These are phyloP conservation scores for Sporormia fimetaria DNA, from an alignment of 495 filamentous ascomycete genomes.

Conservation along the genomic window DNA sequence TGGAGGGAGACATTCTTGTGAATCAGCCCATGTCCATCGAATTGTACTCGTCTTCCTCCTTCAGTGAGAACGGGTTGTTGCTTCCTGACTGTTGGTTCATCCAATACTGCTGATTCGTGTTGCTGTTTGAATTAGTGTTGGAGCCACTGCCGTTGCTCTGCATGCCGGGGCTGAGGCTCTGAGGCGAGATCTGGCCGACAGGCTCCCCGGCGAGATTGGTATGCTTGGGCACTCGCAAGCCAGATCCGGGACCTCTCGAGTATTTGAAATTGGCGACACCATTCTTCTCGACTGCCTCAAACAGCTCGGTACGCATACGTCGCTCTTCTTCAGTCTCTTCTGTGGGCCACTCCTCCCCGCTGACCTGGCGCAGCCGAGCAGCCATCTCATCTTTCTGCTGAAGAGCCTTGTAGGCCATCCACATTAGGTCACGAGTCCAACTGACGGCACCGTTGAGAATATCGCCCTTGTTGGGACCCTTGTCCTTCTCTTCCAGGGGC, in stretches of 20 bases:
- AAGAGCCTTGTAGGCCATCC: conserved; percentile 76
- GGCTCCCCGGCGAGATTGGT: conserved; percentile 83
- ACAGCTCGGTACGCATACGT: conserved; percentile 85
- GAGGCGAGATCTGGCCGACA: conserved; percentile 44
- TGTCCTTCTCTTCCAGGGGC: conserved; percentile 92
- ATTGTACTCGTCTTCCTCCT: conserved; percentile 29
- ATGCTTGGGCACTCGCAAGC: conserved; percentile 81
- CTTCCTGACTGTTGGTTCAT: conserved; percentile 8
- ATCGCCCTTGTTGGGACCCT: conserved; percentile 96
- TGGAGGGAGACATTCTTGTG: not conserved
- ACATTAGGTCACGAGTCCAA: conserved; percentile 97
- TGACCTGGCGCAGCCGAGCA: conserved; percentile 53
- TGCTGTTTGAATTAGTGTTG: conserved; percentile 13
- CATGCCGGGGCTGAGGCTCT: conserved; percentile 61
- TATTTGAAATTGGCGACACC: conserved; percentile 63
- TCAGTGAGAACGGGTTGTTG: conserved; percentile 18
- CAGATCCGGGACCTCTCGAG: conserved; percentile 69
- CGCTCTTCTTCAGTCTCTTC: conserved; percentile 84
- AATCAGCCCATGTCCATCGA: conserved; percentile 26
- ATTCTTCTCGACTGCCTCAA: conserved; percentile 71
- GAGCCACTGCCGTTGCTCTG: conserved; percentile 40
- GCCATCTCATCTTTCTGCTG: conserved; percentile 78
- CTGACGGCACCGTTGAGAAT: conserved; percentile 94
- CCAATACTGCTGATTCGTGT: conserved; percentile 19
- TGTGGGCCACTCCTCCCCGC: conserved; percentile 63